Evolutionary conservation across 495 filamentous ascomycete species (phyloP).

Genomic region (Penicillium atrosanguineum): DNA sequence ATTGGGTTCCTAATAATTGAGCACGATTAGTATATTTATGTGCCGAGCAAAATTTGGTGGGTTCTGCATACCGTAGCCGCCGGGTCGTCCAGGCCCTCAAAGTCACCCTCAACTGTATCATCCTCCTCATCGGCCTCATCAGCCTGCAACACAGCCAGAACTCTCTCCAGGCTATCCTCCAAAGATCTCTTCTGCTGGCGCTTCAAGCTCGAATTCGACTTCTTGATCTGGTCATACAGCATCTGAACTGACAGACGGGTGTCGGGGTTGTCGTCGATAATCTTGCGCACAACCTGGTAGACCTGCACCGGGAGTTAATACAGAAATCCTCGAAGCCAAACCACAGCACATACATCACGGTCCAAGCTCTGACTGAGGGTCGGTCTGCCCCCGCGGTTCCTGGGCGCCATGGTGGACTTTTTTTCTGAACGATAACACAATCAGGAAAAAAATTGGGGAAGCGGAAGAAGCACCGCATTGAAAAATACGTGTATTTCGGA

Average conservation of each 20-base stretch:
- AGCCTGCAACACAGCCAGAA: constrained; percentile 69
- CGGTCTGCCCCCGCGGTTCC: constrained; percentile 42
- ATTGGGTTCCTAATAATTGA: constrained; percentile 53
- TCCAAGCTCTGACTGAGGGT: constrained; percentile 54
- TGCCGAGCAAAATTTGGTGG: not conserved
- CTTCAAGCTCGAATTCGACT: constrained; percentile 80
- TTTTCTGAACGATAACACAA: constrained; percentile 12
- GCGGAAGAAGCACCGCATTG: constrained; percentile 11
- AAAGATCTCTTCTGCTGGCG: constrained; percentile 75
- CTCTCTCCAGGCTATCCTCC: constrained; percentile 82
- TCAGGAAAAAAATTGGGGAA: constrained; percentile 19
- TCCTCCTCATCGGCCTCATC: constrained; percentile 54
- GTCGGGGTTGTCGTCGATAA: constrained; percentile 61
- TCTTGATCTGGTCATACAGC: constrained; percentile 75
- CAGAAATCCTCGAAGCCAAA: not conserved
- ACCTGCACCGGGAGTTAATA: constrained; percentile 41
- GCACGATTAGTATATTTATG: not conserved
- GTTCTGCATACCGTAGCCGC: constrained; percentile 28
- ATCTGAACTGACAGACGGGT: constrained; percentile 55
- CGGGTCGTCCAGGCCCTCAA: constrained; percentile 58
- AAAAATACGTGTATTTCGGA: constrained; percentile 21
- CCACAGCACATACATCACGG: constrained; percentile 43
- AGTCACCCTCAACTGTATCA: constrained; percentile 61
- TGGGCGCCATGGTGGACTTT: constrained; percentile 28
- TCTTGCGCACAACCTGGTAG: constrained; percentile 72